These are phyloP conservation scores for Lathyrus aphaca DNA, from an alignment of 306 rosid species.

Conservation along the genomic window DNA sequence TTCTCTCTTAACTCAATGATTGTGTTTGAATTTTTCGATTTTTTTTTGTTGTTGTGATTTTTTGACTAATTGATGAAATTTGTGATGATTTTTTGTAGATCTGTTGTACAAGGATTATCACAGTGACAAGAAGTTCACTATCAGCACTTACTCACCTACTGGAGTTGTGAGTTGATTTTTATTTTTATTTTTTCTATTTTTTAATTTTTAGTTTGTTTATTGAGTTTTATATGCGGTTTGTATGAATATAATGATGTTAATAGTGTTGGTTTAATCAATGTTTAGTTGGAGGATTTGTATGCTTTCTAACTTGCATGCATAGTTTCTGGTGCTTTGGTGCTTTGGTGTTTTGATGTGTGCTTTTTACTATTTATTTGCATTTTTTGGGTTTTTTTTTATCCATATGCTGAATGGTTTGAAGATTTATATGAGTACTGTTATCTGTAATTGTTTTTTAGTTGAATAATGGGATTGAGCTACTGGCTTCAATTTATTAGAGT, in stretches of 20 bases:
- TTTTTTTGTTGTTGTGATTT: neutral
- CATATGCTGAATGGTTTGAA: neutral
- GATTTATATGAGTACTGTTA: neutral
- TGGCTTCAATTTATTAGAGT: too few relatives aligned
- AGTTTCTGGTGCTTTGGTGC: neutral
- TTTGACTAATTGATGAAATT: slow-evolving; percentile 31
- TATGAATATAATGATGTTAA: neutral
- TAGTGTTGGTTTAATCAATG: neutral
- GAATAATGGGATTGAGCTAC: neutral
- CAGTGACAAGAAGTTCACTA: slow-evolving; percentile 86
- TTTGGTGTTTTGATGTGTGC: neutral
- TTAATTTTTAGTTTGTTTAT: neutral
- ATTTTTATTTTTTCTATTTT: neutral
- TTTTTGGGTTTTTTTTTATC: too few relatives aligned
- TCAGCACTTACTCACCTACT: slow-evolving; percentile 87
- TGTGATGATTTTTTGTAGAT: slow-evolving; percentile 56
- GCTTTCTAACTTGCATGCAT: neutral
- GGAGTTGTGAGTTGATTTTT: slow-evolving; percentile 68
- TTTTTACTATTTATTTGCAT: neutral
- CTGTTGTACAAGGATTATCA: slow-evolving; percentile 89
- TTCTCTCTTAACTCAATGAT: neutral
- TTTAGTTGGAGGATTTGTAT: neutral
- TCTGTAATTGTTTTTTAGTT: neutral
- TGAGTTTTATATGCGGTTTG: neutral
- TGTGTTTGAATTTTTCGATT: neutral